Evolutionary conservation across 805 yeast species (phyloP).

Genomic region (Teunomyces kruisii): DNA sequence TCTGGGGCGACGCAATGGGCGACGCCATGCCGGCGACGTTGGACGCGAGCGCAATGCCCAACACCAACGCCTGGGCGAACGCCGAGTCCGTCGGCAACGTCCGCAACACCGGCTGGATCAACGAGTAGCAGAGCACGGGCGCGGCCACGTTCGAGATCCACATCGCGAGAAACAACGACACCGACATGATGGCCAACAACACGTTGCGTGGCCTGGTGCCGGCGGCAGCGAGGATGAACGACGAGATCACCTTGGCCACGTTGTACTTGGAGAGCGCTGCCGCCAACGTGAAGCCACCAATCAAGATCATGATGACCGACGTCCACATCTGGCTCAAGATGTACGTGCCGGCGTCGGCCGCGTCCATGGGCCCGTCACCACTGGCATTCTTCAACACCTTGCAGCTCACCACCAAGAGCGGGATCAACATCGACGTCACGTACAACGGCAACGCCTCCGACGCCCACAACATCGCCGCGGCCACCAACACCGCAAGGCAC

Average conservation of each 20-base stretch:
- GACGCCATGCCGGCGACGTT: slow-evolving; percentile 97
- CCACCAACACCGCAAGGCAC: slow-evolving; percentile 66
- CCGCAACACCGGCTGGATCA: slow-evolving; percentile 85
- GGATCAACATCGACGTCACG: slow-evolving; percentile 50
- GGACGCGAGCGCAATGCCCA: slow-evolving; percentile 91
- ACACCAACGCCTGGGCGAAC: slow-evolving; percentile 77
- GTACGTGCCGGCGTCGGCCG: slow-evolving; percentile 71
- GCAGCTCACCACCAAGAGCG: slow-evolving; percentile 47
- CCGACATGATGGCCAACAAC: slow-evolving; percentile 77
- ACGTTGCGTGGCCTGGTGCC: slow-evolving; percentile 84
- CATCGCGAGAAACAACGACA: slow-evolving; percentile 84
- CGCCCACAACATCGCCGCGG: slow-evolving; percentile 54
- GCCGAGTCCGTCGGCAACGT: slow-evolving; percentile 77
- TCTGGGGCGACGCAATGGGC: slow-evolving; percentile 96
- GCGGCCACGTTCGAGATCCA: slow-evolving; percentile 98
- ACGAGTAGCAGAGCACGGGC: slow-evolving; percentile 88
- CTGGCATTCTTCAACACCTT: slow-evolving; percentile 48
- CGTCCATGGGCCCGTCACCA: slow-evolving; percentile 50
- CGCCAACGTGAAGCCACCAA: slow-evolving; percentile 94
- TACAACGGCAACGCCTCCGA: slow-evolving; percentile 51
- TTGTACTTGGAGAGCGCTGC: slow-evolving; percentile 91
- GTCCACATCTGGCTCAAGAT: slow-evolving; percentile 93
- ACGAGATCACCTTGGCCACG: slow-evolving; percentile 82
- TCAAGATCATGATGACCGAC: slow-evolving; percentile 81
- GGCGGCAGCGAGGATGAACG: slow-evolving; percentile 75